Conservation (phyloP, 192 early-diverging fungal genomes). For the Coemansia sp. region DNA sequence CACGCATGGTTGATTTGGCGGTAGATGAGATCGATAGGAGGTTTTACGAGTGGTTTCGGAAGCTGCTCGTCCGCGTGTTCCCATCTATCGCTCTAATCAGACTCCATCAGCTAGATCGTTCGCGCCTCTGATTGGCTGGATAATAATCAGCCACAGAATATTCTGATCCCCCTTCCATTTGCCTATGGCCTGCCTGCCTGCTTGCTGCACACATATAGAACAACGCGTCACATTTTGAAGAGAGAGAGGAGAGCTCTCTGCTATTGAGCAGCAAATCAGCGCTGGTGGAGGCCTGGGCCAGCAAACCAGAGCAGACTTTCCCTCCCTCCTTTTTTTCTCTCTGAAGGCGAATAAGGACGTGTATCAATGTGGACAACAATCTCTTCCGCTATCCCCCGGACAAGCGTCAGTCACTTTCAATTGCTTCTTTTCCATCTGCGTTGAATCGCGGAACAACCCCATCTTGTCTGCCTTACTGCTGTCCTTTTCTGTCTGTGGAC, state of each 20-base stretch:
- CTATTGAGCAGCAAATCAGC: not conserved
- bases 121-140: constrained; percentile 7
- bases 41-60: not conserved
- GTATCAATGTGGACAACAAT: too few species aligned
- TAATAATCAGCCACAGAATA: constrained; percentile 9
- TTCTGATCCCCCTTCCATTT: not conserved
- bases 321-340: not conserved
- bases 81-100: not conserved
- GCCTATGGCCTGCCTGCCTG: not conserved
- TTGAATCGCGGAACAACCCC: not conserved
- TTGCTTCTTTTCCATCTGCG: not conserved
- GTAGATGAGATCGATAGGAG: constrained; percentile 3
- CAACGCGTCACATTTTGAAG: not conserved
- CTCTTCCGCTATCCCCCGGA: constrained; percentile 1
- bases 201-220: too few species aligned
- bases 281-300: not conserved
- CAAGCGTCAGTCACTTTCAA: not conserved
- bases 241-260: too few species aligned
- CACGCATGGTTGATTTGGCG: not conserved
- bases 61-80: constrained; percentile 7
- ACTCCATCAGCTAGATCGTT: constrained; percentile 10
- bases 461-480: not conserved
- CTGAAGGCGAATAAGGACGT: too few species aligned
- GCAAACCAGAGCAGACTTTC: not conserved
- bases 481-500: not conserved